Base-by-base conservation (phyloP, 2,329 filamentous ascomycete genomes). In the Pestalotiopsis sp. region DNA sequence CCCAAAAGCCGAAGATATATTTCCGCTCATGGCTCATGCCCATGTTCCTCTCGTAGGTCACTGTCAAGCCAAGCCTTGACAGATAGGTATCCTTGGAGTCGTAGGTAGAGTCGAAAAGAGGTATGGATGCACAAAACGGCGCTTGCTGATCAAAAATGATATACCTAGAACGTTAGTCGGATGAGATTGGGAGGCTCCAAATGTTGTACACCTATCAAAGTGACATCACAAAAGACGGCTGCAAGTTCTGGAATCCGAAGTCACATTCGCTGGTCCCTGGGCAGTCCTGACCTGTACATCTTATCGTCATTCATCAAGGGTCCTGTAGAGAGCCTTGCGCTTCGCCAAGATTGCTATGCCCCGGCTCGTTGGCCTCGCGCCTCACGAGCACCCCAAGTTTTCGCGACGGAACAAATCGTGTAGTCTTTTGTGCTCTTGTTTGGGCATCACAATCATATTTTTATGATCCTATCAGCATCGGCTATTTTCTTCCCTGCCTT, bases 401-500 rank as follows among this genome's bases (percentile, higher is more conserved):
- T 52, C 45, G 45, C 45, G 20, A 9, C 45, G 45, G 45, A 52
- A 52, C 45, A 52, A n/a, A 31, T 31, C 31, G 31, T n/a, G 45
- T 23, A 52, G 45, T 52, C 59, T 36, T 31, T 31, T 39, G 59
- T 36, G 38, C 14, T 64, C 12, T 64, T 27, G 61, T 64, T 67
- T 67, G 65, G 31, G 65, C 65, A 67, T 67, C 65, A 61, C 65
- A 67, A 67, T 66, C 64, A 67, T 67, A 20, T 62, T 67, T 67
- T 67, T 13, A 63, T 67, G 66, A 67, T 63, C 59, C 66, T 67
- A 63, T 63, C 27, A 45, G 66, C 66, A 63, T 67, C 39, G 52
- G 58, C 59, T 63, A 67, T 52, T 52, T 67, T 59, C 31, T 67
- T 52, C 66, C 57, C 39, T 63, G 57, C 66, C 57, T 56, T 67